Base-by-base conservation (phyloP, 1,139 yeast genomes). In the Blastobotrys proliferans region DNA sequence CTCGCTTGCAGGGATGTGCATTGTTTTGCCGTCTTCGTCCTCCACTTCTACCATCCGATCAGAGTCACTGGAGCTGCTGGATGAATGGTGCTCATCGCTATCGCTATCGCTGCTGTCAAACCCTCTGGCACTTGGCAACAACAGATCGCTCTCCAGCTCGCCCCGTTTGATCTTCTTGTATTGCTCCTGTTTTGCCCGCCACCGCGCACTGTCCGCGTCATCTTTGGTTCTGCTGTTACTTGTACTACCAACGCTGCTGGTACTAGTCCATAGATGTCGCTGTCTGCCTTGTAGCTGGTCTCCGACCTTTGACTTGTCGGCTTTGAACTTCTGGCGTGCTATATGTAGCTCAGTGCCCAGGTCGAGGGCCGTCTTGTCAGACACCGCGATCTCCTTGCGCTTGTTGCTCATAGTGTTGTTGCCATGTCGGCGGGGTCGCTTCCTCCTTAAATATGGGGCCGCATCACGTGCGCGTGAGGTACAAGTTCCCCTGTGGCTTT, bases 11-110 rank as follows among this genome's bases (percentile, higher is more conserved):
- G 57, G 51, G 1, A 62, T 57, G 25, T 35, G 38, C 25, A 67
- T 44, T 6, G 61, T 50, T 6, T 66, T 48, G 1, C 68, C 67
- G 53, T 57, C 63, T 35, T 60, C 63, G 42, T 63, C 68, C 6
- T 48, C 51, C 17, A 58, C 51, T 38, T 64, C 68, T 13, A 61
- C 54, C 48, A 20, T 18, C 24, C 22, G 27, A 19, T 24, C 22
- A 16, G 13, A 20, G 27, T 33, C 25, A 9, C 36, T 10, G 8
- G 40, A 17, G n/a, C 6, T 6, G 19, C 2, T 10, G 10, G 21
- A 5, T 17, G 19, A 22, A 14, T 27, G 14, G 31, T 27, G 8
- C 3, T 24, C 22, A 13, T 35, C 31, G 18, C 4, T 3, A 5
- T 14, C 20, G 21, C 22, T 6, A 22, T 18, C 38, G 4, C 19